These are phyloP conservation scores for Leccinum arenicola DNA, from an alignment of 768 basidiomycete genomes.

Conservation along the genomic window DNA sequence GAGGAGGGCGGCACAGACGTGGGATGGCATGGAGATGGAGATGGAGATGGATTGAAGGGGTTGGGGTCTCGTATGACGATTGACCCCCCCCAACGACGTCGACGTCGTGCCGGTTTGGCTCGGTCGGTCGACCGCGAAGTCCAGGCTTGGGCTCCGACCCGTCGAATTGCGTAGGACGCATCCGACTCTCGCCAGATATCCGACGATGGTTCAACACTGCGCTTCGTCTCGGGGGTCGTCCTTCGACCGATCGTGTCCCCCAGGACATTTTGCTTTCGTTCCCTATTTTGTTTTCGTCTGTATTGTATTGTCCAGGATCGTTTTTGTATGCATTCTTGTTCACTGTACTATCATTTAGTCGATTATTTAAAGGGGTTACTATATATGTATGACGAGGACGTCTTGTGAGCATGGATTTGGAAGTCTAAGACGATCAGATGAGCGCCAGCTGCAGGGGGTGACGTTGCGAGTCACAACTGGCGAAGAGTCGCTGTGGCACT, in stretches of 20 bases:
- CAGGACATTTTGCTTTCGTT: neutral
- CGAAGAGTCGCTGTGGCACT: too few relatives aligned
- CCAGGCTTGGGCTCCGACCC: neutral
- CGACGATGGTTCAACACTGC: neutral
- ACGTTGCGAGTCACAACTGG: too few relatives aligned
- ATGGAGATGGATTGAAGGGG: conserved; percentile 29
- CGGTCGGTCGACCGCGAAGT: neutral
- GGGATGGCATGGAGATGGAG: conserved; percentile 56
- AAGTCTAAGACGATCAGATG: too few relatives aligned
- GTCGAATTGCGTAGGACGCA: neutral
- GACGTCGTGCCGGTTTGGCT: neutral
- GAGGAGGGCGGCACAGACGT: conserved; percentile 25
- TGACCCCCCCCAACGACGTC: neutral
- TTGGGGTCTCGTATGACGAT: neutral
- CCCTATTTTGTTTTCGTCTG: neutral
- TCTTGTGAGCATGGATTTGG: neutral
- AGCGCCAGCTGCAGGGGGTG: too few relatives aligned
- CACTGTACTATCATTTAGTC: neutral
- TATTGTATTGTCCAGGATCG: neutral
- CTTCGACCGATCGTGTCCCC: neutral
- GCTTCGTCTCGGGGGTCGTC: neutral
- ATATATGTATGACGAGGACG: neutral
- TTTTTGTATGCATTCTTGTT: neutral
- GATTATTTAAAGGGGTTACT: neutral
- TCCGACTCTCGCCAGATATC: neutral